Percentiles rank a stretch among this genome's conserved stretches.
Conservation (phyloP, 352 stramenopile species). For the Phytophthora colocasiae region DNA sequence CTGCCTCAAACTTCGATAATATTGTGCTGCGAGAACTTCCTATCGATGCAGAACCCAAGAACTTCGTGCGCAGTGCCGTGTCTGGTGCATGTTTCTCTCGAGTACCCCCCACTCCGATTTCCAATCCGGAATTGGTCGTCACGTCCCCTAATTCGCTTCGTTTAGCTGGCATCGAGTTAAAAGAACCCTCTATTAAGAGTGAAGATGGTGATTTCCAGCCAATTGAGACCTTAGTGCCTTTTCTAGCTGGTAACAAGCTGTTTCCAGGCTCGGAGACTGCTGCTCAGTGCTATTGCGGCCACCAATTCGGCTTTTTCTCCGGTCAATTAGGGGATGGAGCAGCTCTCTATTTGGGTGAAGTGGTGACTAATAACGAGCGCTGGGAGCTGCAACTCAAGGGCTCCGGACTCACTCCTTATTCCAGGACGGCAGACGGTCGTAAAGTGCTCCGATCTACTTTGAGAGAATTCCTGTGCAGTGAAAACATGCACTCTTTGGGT, state of each 20-base stretch:
- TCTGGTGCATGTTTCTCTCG: slow-evolving; percentile 68
- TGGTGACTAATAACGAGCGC: slow-evolving; percentile 52
- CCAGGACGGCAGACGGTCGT: slow-evolving; percentile 93
- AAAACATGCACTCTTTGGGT: slow-evolving; percentile 95
- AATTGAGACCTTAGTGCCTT: slow-evolving; percentile 56
- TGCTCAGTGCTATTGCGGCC: slow-evolving; percentile 92
- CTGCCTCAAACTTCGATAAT: slow-evolving; percentile 60
- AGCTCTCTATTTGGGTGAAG: slow-evolving; percentile 90
- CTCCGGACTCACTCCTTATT: slow-evolving; percentile 95
- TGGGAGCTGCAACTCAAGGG: slow-evolving; percentile 98
- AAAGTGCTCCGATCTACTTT: slow-evolving; percentile 94
- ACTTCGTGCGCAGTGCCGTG: slow-evolving; percentile 61
- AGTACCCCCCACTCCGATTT: slow-evolving; percentile 65
- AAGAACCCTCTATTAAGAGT: neutral
- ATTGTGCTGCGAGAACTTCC: slow-evolving; percentile 68
- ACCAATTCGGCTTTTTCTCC: slow-evolving; percentile 94
- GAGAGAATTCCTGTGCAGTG: slow-evolving; percentile 97
- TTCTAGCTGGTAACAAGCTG: slow-evolving; percentile 79
- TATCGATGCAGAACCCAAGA: slow-evolving; percentile 57
- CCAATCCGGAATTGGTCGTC: slow-evolving; percentile 66
- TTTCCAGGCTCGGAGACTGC: slow-evolving; percentile 77
- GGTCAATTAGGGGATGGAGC: slow-evolving; percentile 92
- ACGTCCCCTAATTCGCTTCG: slow-evolving; percentile 54
- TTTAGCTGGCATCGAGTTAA: slow-evolving; percentile 67
- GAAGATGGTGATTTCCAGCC: slow-evolving; percentile 34